phyloP scores from a whole-genome alignment of 176 grass and related monocot genomes.

The Eremochloa ophiuroides region DNA sequence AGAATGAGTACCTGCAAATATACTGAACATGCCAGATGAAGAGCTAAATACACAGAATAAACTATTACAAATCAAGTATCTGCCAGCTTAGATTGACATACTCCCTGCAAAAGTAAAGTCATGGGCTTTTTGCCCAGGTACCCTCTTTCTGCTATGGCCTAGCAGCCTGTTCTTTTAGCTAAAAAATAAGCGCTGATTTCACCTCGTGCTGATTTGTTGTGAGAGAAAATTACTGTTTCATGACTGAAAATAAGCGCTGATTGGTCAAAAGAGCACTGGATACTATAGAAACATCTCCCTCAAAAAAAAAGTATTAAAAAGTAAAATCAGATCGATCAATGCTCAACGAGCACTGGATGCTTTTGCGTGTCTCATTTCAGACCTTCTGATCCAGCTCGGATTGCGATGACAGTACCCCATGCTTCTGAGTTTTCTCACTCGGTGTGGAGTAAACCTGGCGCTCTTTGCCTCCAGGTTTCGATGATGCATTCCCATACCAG shows the following conservation, averaged over 20 bases:
- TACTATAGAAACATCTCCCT: conserved; percentile 17
- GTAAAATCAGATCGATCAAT: neutral
- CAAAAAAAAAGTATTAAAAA: neutral
- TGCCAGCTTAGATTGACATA: neutral
- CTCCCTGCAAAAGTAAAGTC: neutral
- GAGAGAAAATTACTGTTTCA: too few species aligned
- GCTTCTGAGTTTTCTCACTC: conserved; percentile 23
- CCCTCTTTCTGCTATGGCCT: conserved; percentile 4
- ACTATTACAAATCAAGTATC: conserved; percentile 16
- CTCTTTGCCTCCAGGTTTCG: conserved; percentile 64
- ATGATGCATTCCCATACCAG: conserved; percentile 61
- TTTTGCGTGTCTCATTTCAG: neutral
- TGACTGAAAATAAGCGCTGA: too few species aligned
- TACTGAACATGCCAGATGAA: neutral
- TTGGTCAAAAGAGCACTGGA: too few species aligned
- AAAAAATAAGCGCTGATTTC: too few species aligned
- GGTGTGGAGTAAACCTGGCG: conserved; percentile 25
- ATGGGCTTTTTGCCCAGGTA: neutral
- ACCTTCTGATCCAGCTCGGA: conserved; percentile 37
- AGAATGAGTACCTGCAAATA: neutral
- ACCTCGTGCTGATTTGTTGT: too few species aligned
- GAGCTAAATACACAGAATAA: neutral
- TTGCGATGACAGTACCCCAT: conserved; percentile 12
- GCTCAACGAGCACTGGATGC: neutral
- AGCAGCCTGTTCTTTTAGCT: too few species aligned